A percentile compares a stretch with the other conserved stretches of the same genome.
These are phyloP conservation scores for Mycocentrospora acerina DNA, from an alignment of 2,329 filamentous ascomycete species.

Conservation along the genomic window DNA sequence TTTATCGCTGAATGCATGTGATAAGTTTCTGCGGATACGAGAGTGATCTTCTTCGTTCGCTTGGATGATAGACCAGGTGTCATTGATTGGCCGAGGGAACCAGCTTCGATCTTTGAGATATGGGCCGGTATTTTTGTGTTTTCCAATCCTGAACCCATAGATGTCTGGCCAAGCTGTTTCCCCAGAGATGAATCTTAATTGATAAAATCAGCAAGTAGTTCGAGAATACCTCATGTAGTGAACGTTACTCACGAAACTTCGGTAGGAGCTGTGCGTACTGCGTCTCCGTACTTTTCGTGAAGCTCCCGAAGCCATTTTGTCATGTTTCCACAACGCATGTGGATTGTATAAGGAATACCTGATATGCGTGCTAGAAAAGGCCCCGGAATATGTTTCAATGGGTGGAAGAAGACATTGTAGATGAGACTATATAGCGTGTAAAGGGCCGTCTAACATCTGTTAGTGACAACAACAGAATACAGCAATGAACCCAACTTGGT, in stretches of 20 bases:
- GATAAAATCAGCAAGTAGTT: too few relatives aligned
- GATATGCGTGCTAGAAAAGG: conserved; percentile 39
- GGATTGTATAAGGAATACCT: conserved; percentile 34
- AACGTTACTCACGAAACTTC: conserved; percentile 36
- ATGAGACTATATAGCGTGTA: conserved; percentile 21
- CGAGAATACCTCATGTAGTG: too few relatives aligned
- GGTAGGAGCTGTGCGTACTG: conserved; percentile 45
- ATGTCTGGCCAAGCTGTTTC: conserved; percentile 49
- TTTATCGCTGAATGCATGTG: conserved; percentile 47
- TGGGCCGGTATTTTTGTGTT: conserved; percentile 34
- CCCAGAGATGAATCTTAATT: conserved; percentile 39
- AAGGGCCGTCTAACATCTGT: conserved; percentile 8
- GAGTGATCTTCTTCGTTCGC: conserved; percentile 34
- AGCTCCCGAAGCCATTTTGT: conserved; percentile 26
- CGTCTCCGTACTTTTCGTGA: conserved; percentile 46
- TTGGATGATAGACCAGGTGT: conserved; percentile 27
- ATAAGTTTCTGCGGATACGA: conserved; percentile 40
- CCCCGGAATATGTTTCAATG: conserved; percentile 47
- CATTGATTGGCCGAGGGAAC: conserved; percentile 36
- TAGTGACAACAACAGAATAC: conserved; percentile 1
- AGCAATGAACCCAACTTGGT: conserved; percentile 2
- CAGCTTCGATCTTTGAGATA: conserved; percentile 42
- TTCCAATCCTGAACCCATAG: conserved; percentile 44
- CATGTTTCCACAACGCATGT: conserved; percentile 29
- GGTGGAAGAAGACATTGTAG: conserved; percentile 48